phyloP scores from a whole-genome alignment of 176 grass and related monocot species.

The Oryza coarctata region DNA sequence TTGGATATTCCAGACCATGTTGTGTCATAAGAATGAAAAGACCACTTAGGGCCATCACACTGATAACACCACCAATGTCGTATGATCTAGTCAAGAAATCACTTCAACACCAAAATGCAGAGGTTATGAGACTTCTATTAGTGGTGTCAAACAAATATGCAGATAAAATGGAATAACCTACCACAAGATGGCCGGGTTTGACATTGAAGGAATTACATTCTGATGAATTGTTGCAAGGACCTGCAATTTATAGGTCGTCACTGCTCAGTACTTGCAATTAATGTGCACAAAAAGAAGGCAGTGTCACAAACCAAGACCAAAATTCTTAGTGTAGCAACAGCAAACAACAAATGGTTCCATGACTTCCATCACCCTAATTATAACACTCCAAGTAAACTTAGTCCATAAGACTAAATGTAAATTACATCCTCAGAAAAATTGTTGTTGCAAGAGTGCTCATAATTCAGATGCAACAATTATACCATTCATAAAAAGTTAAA shows the following conservation, averaged over 20 bases:
- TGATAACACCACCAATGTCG: constrained; percentile 94
- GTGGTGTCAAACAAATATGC: constrained; percentile 11
- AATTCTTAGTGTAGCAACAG: background rate
- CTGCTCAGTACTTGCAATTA: background rate
- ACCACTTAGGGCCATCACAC: constrained; percentile 95
- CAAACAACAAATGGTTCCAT: background rate
- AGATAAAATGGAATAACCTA: constrained; percentile 34
- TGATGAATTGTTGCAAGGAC: constrained; percentile 90
- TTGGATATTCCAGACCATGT: constrained; percentile 86
- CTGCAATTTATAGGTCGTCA: constrained; percentile 41
- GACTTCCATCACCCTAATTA: constrained; percentile 12
- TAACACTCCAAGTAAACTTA: background rate
- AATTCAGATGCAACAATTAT: constrained; percentile 17
- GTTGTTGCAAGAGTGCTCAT: background rate
- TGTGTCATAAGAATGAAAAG: constrained; percentile 97
- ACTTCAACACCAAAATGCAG: constrained; percentile 49
- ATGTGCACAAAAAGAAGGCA: background rate
- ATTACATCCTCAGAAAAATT: background rate
- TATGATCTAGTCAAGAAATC: constrained; percentile 99
- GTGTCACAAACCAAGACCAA: background rate
- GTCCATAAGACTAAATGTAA: background rate
- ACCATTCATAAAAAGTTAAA: constrained; percentile 11
- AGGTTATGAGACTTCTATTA: background rate
- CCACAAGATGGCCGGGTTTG: constrained; percentile 92
- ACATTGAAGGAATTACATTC: constrained; percentile 82